A percentile compares a stretch with the other conserved stretches of the same genome.
These are phyloP conservation scores for Stephania japonica DNA, from an alignment of 164 flowering plant genomes.

Conservation along the genomic window DNA sequence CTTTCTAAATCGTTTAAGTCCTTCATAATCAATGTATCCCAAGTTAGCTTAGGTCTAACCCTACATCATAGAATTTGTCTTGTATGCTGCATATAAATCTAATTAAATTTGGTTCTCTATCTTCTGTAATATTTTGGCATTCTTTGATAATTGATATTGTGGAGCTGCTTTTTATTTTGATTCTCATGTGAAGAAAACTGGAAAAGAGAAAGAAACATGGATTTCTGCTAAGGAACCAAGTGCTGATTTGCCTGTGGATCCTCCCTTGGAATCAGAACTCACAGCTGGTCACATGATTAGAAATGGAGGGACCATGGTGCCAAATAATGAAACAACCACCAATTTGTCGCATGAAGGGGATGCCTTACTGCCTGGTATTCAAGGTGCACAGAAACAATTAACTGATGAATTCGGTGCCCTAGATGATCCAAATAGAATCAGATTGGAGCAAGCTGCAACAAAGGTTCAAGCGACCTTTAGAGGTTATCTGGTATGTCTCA, in stretches of 20 bases:
- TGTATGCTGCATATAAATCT: too few species aligned
- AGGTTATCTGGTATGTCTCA: conserved; percentile 68
- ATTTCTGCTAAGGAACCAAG: conserved; percentile 30
- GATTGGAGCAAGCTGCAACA: conserved; percentile 57
- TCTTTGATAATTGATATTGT: neutral
- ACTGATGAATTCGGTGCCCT: conserved; percentile 16
- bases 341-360: conserved; percentile 17
- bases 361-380: conserved; percentile 16
- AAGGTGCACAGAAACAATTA: conserved; percentile 24
- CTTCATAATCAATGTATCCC: too few species aligned
- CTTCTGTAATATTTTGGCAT: neutral
- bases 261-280: conserved; percentile 22
- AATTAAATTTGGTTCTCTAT: too few species aligned
- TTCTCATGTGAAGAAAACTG: conserved; percentile 27
- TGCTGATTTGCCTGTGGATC: conserved; percentile 21
- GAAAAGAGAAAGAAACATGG: conserved; percentile 32
- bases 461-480: conserved; percentile 81
- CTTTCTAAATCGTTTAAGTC: too few species aligned
- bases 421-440: conserved; percentile 34
- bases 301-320: conserved; percentile 23
- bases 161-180: conserved; percentile 8
- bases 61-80: too few species aligned
- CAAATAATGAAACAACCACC: conserved; percentile 23
- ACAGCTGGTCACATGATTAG: conserved; percentile 11
- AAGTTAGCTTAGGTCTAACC: too few species aligned